Base-by-base conservation (phyloP, 345 rosid species). In the Gossypium longicalyx region DNA sequence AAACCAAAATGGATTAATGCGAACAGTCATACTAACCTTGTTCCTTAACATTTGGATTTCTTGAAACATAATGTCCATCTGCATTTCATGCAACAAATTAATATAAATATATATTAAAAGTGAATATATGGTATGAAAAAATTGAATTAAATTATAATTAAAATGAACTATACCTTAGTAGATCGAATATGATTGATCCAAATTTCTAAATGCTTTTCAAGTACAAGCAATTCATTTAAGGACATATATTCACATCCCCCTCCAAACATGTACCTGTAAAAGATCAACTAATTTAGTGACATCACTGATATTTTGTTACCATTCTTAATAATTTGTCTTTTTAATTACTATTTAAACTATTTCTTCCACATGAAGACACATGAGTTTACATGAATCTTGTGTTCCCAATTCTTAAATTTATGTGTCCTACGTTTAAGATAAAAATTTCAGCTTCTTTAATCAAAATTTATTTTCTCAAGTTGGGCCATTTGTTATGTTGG, bases 151-250 rank as follows among this genome's bases (percentile, higher is more conserved):
- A 54, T 10, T 25, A 58, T 2, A 23, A 48, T 0, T 1, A 58
- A 58, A 27, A 19, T 17, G 2, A 52, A 3, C 0, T 45, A 54
- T 78, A 94, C 98, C 97, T 95, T 95, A 29, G 91, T 83, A 27
- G 95, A 87, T 76, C 98, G 99, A 64, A 90, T 87, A 17, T 91
- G 87, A 75, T 78, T 80, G 77, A 90, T 91, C 99, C 98, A 95
- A 74, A 81, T 69, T 67, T 92, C 98, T 63, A 95, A 91, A 83
- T 92, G 89, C 76, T 92, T 95, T 77, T 95, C 99, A 61, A 92
- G 89, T 62, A 87, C 79, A 49, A 83, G 82, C 58, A 94, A 76
- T 73, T 94, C 98, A 80, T 89, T 89, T 53, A 94, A 77, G 43
- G 87, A 76, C 97, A 92, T 92, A 57, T 61, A 85, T 52, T 82